Evolutionary conservation across 129 eudicot species (phyloP).

Genomic region (Saposhnikovia divaricata): DNA sequence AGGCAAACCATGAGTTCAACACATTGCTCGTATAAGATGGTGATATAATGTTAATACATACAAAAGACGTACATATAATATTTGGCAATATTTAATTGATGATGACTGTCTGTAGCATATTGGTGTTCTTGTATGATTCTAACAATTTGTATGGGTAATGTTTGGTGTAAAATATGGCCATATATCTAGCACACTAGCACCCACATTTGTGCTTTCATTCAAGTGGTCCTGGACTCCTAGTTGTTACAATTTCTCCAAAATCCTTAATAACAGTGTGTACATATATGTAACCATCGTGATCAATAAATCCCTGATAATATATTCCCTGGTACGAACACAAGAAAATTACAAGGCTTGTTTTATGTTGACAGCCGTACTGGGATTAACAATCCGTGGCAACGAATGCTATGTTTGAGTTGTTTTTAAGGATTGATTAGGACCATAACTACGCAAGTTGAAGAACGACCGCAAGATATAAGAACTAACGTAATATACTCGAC

Average conservation of each 20-base stretch:
- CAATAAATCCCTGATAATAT: not conserved
- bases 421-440: too few species aligned
- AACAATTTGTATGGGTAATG: not conserved
- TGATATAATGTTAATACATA: not conserved
- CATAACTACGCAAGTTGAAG: too few species aligned
- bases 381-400: not conserved
- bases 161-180: not conserved
- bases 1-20: not conserved
- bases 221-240: not conserved
- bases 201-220: not conserved
- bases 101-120: not conserved
- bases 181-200: not conserved
- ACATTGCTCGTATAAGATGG: not conserved
- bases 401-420: not conserved
- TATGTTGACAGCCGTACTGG: not conserved
- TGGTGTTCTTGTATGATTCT: not conserved
- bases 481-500: too few species aligned
- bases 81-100: not conserved
- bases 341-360: not conserved
- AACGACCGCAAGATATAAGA: too few species aligned
- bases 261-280: not conserved
- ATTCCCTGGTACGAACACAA: not conserved
- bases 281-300: not conserved
- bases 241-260: not conserved
- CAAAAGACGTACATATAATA: not conserved